A percentile compares a stretch with the other conserved stretches of the same genome.
Conservation (phyloP, 2,329 filamentous ascomycete genomes). For the Pyrenophora teres region DNA sequence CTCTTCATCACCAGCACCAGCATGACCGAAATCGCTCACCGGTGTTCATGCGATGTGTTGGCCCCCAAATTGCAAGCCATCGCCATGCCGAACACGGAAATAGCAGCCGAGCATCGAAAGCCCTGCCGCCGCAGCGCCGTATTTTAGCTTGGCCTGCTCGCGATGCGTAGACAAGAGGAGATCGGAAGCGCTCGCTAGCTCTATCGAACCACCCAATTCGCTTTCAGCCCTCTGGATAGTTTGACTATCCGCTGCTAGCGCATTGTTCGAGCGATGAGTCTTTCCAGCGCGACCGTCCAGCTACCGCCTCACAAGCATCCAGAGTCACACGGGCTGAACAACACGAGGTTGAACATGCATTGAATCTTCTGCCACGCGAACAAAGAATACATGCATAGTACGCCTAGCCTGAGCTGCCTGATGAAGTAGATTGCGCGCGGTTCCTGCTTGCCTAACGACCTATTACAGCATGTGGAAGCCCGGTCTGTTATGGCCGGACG, state of each 20-base stretch:
- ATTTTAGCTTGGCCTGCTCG: constrained; percentile 22
- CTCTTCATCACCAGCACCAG: not conserved
- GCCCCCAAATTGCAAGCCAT: constrained; percentile 17
- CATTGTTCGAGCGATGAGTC: too few species aligned
- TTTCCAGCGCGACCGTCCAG: not conserved
- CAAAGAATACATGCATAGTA: too few species aligned
- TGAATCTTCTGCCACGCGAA: too few species aligned
- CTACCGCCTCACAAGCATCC: not conserved
- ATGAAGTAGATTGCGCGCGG: not conserved
- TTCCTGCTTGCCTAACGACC: constrained; percentile 1
- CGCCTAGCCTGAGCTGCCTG: too few species aligned
- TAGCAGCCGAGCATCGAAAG: constrained; percentile 13
- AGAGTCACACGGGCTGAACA: constrained; percentile 4
- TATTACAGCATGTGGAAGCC: constrained; percentile 5
- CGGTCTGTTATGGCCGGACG: constrained; percentile 13
- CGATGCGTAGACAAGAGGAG: not conserved
- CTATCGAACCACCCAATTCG: not conserved
- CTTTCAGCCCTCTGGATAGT: not conserved
- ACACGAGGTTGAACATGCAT: constrained; percentile 4
- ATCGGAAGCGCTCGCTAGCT: not conserved
- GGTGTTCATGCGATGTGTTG: constrained; percentile 2
- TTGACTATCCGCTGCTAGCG: too few species aligned
- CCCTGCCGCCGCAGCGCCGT: constrained; percentile 14
- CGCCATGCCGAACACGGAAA: constrained; percentile 8
- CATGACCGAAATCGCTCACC: not conserved